Conservation (phyloP, 306 rosid species). For the Vicia sativa region DNA sequence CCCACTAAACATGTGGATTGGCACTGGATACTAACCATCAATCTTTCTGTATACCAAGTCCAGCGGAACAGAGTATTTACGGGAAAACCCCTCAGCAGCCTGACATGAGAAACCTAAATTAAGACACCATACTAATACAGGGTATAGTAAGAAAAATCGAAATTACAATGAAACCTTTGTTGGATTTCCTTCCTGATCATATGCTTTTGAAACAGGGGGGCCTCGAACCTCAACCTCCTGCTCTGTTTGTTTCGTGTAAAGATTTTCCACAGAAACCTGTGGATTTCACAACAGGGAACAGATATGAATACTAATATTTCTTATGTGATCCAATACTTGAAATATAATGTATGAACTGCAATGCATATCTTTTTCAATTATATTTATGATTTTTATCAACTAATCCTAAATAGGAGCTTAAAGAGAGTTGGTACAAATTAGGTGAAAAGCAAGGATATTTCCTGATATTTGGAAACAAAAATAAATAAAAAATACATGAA, state of each 20-base stretch:
- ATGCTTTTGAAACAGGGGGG: constrained; percentile 94
- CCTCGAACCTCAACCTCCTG: constrained; percentile 90
- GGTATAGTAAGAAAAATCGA: constrained; percentile 13
- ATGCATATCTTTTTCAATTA: constrained; percentile 13
- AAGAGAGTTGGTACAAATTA: neutral
- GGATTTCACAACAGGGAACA: constrained; percentile 30
- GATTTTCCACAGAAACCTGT: constrained; percentile 73
- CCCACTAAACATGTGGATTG: constrained; percentile 17
- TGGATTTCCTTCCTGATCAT: constrained; percentile 79
- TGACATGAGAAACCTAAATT: constrained; percentile 50
- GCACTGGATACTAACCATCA: constrained; percentile 69
- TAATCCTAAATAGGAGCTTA: constrained; percentile 22
- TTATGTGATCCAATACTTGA: neutral
- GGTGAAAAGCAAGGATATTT: neutral
- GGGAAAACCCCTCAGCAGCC: constrained; percentile 90
- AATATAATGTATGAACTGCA: constrained; percentile 16
- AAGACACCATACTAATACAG: constrained; percentile 27
- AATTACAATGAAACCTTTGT: constrained; percentile 67
- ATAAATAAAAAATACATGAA: neutral
- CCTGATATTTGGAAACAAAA: neutral
- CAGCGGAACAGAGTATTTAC: constrained; percentile 77
- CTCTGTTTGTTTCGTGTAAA: constrained; percentile 67
- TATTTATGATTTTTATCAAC: constrained; percentile 3
- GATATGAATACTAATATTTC: constrained; percentile 15
- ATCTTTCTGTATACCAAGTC: constrained; percentile 61